Evolutionary conservation across 169 alveolate genomes (phyloP).

Genomic region (Blepharisma undulans): DNA sequence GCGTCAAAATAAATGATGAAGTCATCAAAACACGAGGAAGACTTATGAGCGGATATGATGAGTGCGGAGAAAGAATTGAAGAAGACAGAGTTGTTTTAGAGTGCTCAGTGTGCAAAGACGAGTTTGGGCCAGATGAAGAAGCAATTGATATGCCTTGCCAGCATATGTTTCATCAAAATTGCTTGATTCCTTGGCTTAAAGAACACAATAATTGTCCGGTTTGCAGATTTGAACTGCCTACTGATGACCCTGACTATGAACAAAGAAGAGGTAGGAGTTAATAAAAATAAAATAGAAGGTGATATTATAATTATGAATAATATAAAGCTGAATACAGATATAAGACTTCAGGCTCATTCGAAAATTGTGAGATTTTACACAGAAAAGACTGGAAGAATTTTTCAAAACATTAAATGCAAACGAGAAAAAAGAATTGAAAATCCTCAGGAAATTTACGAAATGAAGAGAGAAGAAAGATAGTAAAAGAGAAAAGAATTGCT

Average conservation of each 20-base stretch:
- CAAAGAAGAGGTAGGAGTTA: background rate
- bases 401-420: background rate
- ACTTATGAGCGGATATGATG: background rate
- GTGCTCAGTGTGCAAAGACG: conserved; percentile 27
- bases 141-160: conserved; percentile 26
- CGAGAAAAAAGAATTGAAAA: background rate
- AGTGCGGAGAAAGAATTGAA: conserved; percentile 1
- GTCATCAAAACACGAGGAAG: background rate
- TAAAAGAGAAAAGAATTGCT: background rate
- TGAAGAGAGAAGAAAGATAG: background rate
- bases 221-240: conserved; percentile 26
- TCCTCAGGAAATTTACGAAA: background rate
- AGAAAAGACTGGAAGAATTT: background rate
- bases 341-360: background rate
- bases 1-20: background rate
- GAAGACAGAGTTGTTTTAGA: conserved; percentile 16
- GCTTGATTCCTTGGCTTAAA: conserved; percentile 28
- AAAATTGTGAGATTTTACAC: background rate
- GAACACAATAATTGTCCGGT: conserved; percentile 32
- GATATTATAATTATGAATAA: background rate
- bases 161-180: conserved; percentile 24
- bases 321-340: background rate
- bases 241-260: conserved; percentile 30
- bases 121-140: background rate
- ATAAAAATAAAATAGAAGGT: background rate